Evolutionary conservation across 768 basidiomycete genomes (phyloP).

Genomic region (Mycena amicta): DNA sequence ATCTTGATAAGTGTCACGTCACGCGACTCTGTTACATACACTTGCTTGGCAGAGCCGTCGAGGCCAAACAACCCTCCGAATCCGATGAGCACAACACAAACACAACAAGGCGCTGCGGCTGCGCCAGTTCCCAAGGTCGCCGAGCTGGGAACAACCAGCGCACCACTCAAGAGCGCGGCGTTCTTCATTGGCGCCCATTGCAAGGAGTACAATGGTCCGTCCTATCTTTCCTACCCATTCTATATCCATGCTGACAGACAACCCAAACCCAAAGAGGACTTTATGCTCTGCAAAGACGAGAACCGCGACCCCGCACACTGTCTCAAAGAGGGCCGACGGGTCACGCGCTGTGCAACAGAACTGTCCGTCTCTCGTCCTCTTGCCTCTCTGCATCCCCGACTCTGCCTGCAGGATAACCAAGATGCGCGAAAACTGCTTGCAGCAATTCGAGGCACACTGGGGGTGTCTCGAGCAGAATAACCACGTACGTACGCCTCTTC

Average conservation of each 20-base stretch:
- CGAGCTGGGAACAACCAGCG: constrained; percentile 89
- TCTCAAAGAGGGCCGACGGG: constrained; percentile 91
- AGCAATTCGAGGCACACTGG: constrained; percentile 92
- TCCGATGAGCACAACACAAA: constrained; percentile 15
- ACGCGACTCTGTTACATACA: too few species aligned
- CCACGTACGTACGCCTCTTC: constrained; percentile 63
- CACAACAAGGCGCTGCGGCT: constrained; percentile 5
- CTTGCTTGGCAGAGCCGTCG: not conserved
- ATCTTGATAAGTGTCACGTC: too few species aligned
- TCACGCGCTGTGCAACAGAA: constrained; percentile 93
- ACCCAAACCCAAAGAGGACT: constrained; percentile 90
- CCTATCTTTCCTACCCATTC: constrained; percentile 36
- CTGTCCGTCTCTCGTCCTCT: constrained; percentile 63
- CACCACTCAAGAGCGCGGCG: constrained; percentile 91
- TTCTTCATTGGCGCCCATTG: constrained; percentile 97
- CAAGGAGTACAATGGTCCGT: constrained; percentile 93
- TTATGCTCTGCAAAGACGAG: constrained; percentile 97
- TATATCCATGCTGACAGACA: too few species aligned
- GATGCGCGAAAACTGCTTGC: constrained; percentile 88
- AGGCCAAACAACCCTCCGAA: not conserved
- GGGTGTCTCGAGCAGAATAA: constrained; percentile 92
- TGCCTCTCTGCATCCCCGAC: too few species aligned
- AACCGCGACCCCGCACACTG: constrained; percentile 89
- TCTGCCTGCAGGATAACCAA: constrained; percentile 80
- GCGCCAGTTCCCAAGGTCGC: constrained; percentile 64